These are phyloP conservation scores for Xylariaceae sp. DNA, from an alignment of 2,329 filamentous ascomycete genomes.

Conservation along the genomic window DNA sequence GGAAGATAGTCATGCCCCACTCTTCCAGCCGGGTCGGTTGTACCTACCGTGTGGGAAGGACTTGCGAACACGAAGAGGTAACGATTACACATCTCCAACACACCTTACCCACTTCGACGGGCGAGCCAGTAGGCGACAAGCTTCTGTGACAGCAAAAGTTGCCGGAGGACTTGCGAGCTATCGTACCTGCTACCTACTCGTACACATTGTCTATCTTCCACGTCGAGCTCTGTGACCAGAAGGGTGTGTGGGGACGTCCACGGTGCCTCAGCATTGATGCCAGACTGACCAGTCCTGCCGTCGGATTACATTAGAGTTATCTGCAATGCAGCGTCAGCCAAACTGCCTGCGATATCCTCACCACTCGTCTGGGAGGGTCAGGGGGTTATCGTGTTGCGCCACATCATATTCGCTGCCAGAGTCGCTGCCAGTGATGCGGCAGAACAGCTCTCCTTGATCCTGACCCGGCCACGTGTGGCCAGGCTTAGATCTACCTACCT, in stretches of 20 bases:
- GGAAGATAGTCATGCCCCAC: background rate
- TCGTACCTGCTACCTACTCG: background rate
- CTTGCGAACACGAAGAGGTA: background rate
- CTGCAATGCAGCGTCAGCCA: conserved; percentile 10
- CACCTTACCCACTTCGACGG: background rate
- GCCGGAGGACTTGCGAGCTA: background rate
- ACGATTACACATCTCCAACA: background rate
- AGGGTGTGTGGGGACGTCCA: background rate
- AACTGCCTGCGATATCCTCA: conserved; percentile 1
- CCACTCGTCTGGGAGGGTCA: conserved; percentile 9
- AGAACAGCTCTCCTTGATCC: conserved; percentile 14
- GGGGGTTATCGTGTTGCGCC: conserved; percentile 5
- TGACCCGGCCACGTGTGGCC: conserved; percentile 20
- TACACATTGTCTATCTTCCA: background rate
- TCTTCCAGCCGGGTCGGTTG: background rate
- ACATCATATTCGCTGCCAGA: conserved; percentile 11
- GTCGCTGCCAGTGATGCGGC: background rate
- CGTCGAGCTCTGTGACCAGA: conserved; percentile 2
- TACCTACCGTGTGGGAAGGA: background rate
- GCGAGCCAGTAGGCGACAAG: background rate
- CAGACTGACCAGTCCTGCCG: conserved; percentile 9
- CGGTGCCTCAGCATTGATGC: conserved; percentile 3
- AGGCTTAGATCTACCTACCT: background rate
- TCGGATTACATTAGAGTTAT: conserved; percentile 8
- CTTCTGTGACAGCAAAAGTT: background rate